Base-by-base conservation (phyloP, 2,329 filamentous ascomycete species). In the Hypoxylon sp. region DNA sequence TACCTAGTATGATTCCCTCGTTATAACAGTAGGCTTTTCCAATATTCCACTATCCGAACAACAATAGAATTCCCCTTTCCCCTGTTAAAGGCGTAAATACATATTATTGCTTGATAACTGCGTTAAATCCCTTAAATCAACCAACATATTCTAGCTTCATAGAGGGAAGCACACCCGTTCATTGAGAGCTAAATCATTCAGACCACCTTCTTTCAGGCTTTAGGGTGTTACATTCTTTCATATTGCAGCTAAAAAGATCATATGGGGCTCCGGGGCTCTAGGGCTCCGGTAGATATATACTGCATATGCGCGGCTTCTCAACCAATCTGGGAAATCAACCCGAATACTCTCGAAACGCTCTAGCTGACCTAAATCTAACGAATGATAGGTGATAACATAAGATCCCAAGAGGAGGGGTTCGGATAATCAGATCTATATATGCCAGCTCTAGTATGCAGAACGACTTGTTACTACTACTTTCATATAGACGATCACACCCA, bases 361-460 rank as follows among this genome's bases (percentile, higher is more conserved):
- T n/a, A 28, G 50, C 46, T 28, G 48, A 52, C 49, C 23, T 53
- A 53, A 14, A 46, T 46, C 17, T 17, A 6, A n/a, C 36, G 5
- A 13, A 38, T 60, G 48, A 60, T 60, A 60, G 48, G 57, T 19
- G 14, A 14, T 9, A 2, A 48, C 28, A 28, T 14, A 57, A 32
- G 41, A 57, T 32, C 13, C n/a, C 30, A 58, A 48, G 55, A 38
- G 36, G 55, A 58, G 55, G 55, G 55, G 55, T n/a, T 32, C 5
- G 21, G 4, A 48, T 14, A 30, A 25, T 53, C 2, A 53, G 13
- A 34, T 23, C 38, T 19, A 41, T 41, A 41, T 19, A 17, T 41
- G 9, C 38, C n/a, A 36, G 5, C 1, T 36, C n/a, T n/a, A 36
- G 3, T 36, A 36, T 36, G 14, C 14, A 6, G 14, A 19, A n/a